Conservation (phyloP, 2,329 filamentous ascomycete genomes). For the Neocucurbitaria cava region DNA sequence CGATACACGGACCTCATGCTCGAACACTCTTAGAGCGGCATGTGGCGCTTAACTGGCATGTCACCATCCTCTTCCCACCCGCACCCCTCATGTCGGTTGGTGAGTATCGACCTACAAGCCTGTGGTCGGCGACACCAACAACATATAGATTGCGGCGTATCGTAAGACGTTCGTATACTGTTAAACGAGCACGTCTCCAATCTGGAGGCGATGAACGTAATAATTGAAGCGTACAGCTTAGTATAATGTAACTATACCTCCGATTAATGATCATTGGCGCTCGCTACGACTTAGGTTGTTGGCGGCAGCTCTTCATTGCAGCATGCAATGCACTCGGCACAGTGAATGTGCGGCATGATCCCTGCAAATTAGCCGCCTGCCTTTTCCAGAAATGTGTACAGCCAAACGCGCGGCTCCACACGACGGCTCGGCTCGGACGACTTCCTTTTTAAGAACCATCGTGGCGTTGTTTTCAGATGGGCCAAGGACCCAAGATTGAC, state of each 20-base stretch:
- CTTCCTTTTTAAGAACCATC: slow-evolving; percentile 5
- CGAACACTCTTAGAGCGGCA: background rate
- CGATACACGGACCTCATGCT: background rate
- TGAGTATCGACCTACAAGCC: background rate
- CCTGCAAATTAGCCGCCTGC: background rate
- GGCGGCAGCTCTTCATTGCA: slow-evolving; percentile 2
- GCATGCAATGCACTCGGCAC: slow-evolving; percentile 9
- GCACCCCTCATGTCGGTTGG: background rate
- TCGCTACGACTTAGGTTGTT: background rate
- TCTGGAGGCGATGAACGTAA: background rate
- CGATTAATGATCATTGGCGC: background rate
- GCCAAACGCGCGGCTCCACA: slow-evolving; percentile 18
- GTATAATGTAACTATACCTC: background rate
- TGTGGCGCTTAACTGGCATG: background rate
- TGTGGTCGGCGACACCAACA: background rate
- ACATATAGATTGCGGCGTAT: background rate
- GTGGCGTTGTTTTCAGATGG: background rate
- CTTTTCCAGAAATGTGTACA: slow-evolving; percentile 6
- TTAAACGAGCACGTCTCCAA: background rate
- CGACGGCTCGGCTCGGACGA: slow-evolving; percentile 17
- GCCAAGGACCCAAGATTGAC: background rate
- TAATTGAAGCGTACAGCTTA: background rate
- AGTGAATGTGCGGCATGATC: background rate
- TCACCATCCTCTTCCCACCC: background rate
- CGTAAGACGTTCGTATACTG: background rate